Evolutionary conservation across 768 basidiomycete species (phyloP), one percentile per base, ranked within the genome.

Genomic region (Auriscalpium orientale): DNA sequence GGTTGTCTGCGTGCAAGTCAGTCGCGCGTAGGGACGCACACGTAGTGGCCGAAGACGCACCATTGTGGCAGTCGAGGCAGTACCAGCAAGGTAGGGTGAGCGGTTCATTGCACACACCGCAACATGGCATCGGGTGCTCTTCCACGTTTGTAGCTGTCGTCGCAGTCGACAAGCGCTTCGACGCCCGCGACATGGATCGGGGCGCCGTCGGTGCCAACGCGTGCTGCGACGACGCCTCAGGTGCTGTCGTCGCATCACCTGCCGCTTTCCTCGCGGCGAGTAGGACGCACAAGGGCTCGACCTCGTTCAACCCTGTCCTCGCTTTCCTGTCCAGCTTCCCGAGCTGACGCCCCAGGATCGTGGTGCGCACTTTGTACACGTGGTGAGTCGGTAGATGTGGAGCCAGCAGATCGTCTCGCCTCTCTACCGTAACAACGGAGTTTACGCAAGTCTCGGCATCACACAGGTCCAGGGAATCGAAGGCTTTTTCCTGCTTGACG

Each of bases 301-400:
- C 40, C 40, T 43, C 18, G 15, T 43, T 43, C 40, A 43, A 8
- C 15, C 15, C 40, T 8, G 40, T 2, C 15, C 18, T 13, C 40
- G 40, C 40, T 18, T 43, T 18, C 40, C 18, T 43, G 15, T 43
- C 15, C 9, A 43, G 15, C 18, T 18, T 43, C 40, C 40, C 13
- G 6, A 43, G 15, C 18, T 43, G 40, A 18, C 40, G 40, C 15
- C 13, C 3, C 13, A 18, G 18, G 18, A 43, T 16, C 61, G 35
- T 53, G 11, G 63, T 62, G 21, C 65, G 62, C 10, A 66, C 56
- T 47, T 70, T 70, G 54, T 70, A 54, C 5, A 71, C 56, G 48
- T 64, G 65, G 56, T 72, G 71, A 15, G 53, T 56, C n/a, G 70
- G 63, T 11, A 64, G 59, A 52, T 72, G 71, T 3, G 62, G 53